These are phyloP conservation scores for Blastobotrys muscicola DNA, from an alignment of 805 yeast genomes.

Conservation along the genomic window DNA sequence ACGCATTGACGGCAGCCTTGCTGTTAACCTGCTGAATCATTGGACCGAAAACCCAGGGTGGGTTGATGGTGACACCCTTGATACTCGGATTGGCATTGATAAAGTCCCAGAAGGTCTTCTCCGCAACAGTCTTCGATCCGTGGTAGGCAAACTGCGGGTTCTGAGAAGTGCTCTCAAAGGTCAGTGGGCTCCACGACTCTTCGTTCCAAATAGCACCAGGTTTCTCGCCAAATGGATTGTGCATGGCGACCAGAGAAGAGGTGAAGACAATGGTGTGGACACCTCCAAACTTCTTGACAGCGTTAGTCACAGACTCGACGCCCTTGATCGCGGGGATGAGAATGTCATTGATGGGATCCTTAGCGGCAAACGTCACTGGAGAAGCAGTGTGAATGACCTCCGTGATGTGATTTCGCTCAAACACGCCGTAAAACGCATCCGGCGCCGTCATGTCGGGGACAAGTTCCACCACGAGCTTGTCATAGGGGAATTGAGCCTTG, in stretches of 20 bases:
- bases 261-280: slow-evolving; percentile 38
- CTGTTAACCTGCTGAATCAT: slow-evolving; percentile 15
- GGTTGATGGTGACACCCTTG: slow-evolving; percentile 18
- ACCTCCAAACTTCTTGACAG: slow-evolving; percentile 32
- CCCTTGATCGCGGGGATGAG: slow-evolving; percentile 41
- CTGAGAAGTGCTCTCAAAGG: slow-evolving; percentile 20
- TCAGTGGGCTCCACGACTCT: slow-evolving; percentile 29
- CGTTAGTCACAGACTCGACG: slow-evolving; percentile 34
- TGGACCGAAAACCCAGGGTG: slow-evolving; percentile 26
- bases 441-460: slow-evolving; percentile 26
- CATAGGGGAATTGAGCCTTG: slow-evolving; percentile 17
- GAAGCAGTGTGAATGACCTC: slow-evolving; percentile 35
- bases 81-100: slow-evolving; percentile 19
- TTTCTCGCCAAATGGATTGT: slow-evolving; percentile 5
- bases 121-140: slow-evolving; percentile 48
- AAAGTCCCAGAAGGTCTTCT: slow-evolving; percentile 51
- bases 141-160: slow-evolving; percentile 10
- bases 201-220: not conserved
- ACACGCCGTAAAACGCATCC: slow-evolving; percentile 41
- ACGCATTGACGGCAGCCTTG: slow-evolving; percentile 14
- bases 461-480: slow-evolving; percentile 20
- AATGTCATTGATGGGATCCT: slow-evolving; percentile 34
- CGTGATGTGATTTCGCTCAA: slow-evolving; percentile 29
- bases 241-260: slow-evolving; percentile 44
- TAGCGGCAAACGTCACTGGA: slow-evolving; percentile 28